Base-by-base conservation (phyloP, 805 yeast species). In the Wickerhamomyces tratensis region DNA sequence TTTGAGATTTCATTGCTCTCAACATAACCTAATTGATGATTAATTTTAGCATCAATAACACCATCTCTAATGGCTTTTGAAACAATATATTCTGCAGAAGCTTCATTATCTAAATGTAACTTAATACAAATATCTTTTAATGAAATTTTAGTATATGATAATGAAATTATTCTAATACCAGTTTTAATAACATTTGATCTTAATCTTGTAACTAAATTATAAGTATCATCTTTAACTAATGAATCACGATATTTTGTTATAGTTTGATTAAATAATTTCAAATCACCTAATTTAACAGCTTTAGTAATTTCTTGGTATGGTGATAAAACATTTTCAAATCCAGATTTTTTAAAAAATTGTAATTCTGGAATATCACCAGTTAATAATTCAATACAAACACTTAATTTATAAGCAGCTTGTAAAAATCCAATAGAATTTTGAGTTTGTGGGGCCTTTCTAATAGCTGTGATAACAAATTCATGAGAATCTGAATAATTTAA, bases 151-250 rank as follows among this genome's bases (percentile, higher is more conserved):
- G 93, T 84, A 68, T 93, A 93, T 7, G 96, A 81, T 54, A 93
- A 69, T 11, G 96, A 86, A 57, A 93, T 86, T 56, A 86, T 84
- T 62, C 98, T 77, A 47, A 93, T 87, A 57, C 98, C 99, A 1
- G 99, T 89, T 67, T 91, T 93, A 65, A 93, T 93, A 47, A 93
- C 99, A 61, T 91, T 93, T 59, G 95, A 96, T 61, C 97, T 84
- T 58, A 93, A 72, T 56, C 98, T 78, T 38, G 87, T 73, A 38
- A 93, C 93, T 53, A 93, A 72, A 35, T 86, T 85, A 60, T 79
- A 86, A 52, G 82, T 86, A 40, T 82, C 86, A 63, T 93, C 98
- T 45, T 68, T 73, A 55, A 79, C 72, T 51, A 89, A 78, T 34
- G 63, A 67, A 1, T 63, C 63, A 49, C 80, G 85, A 58, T 81